phyloP scores from a whole-genome alignment of 306 rosid genomes.

The Canavalia ensiformis region DNA sequence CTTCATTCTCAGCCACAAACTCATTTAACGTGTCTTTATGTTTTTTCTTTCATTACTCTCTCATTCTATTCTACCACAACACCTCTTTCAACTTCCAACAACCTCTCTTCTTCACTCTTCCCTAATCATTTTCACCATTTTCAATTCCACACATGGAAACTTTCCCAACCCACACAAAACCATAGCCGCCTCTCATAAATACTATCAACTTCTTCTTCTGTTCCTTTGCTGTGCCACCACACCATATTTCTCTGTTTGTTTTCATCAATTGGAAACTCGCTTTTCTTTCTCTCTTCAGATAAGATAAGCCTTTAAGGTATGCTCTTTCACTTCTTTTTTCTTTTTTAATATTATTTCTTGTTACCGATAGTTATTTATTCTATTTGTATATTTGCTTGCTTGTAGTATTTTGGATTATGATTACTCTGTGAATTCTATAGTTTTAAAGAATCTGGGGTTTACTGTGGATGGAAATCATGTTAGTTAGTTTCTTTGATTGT shows the following conservation, averaged over 20 bases:
- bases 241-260: conserved; percentile 40
- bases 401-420: conserved; percentile 22
- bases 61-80: background rate
- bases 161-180: conserved; percentile 34
- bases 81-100: conserved; percentile 1
- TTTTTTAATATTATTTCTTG: too few species aligned
- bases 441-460: background rate
- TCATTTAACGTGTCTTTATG: background rate
- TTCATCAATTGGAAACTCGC: conserved; percentile 43
- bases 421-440: background rate
- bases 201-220: background rate
- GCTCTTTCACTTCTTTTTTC: background rate
- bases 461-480: background rate
- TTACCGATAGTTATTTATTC: too few species aligned
- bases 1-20: conserved; percentile 70
- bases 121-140: background rate
- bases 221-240: background rate
- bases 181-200: conserved; percentile 48
- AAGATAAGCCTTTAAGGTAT: conserved; percentile 46
- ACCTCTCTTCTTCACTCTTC: background rate
- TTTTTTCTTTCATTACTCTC: background rate
- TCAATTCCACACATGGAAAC: conserved; percentile 7
- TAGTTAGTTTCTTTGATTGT: conserved; percentile 6
- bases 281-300: conserved; percentile 18
- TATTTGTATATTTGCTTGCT: background rate